These are phyloP conservation scores for Vaccinium darrowii DNA, from an alignment of 148 eudicot genomes.

Conservation along the genomic window DNA sequence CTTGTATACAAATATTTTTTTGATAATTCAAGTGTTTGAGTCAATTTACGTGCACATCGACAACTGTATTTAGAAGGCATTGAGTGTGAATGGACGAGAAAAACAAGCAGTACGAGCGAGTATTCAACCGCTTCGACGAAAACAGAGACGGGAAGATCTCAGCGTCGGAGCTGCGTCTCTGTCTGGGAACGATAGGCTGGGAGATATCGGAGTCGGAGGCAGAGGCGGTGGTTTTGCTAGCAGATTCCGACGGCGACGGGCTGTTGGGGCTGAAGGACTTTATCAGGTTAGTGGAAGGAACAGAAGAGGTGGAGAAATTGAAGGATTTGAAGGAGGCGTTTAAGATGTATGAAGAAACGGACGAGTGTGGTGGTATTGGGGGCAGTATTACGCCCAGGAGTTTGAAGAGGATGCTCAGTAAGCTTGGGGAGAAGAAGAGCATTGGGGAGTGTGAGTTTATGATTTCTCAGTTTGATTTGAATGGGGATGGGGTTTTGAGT, in stretches of 20 bases:
- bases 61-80: not conserved
- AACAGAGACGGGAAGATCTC: conserved; percentile 50
- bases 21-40: not conserved
- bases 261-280: conserved; percentile 37
- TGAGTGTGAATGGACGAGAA: conserved; percentile 15
- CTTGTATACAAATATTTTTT: not conserved
- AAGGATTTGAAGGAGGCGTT: conserved; percentile 38
- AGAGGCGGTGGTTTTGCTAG: conserved; percentile 31
- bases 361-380: not conserved
- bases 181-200: conserved; percentile 17
- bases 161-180: conserved; percentile 37
- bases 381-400: conserved; percentile 31
- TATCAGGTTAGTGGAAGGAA: conserved; percentile 35
- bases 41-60: not conserved
- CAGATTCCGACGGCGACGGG: conserved; percentile 51
- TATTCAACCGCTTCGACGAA: conserved; percentile 37
- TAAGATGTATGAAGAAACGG: conserved; percentile 32
- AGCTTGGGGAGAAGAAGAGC: conserved; percentile 25
- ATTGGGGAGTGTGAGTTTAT: conserved; percentile 27
- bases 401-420: conserved; percentile 37
- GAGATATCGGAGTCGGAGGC: conserved; percentile 35
- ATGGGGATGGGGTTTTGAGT: conserved; percentile 36
- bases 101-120: conserved; percentile 24
- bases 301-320: conserved; percentile 27
- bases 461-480: conserved; percentile 28